A percentile compares a stretch with the other conserved stretches of the same genome.
phyloP scores from a whole-genome alignment of 257 asterid species.

The Nicotiana knightiana region DNA sequence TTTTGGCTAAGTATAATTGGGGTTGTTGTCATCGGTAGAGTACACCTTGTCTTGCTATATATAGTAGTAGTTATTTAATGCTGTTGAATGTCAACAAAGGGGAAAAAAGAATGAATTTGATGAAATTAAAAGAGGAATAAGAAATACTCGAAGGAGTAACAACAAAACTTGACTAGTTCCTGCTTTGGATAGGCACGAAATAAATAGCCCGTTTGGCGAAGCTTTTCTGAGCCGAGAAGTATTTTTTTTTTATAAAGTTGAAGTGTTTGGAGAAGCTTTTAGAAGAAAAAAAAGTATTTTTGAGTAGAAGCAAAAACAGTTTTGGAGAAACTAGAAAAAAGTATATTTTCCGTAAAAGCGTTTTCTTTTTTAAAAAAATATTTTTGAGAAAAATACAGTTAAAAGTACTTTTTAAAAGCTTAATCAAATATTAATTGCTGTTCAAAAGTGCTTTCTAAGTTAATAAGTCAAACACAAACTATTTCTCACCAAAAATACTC shows the following conservation, averaged over 20 bases:
- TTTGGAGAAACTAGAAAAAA: too few relatives aligned
- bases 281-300: background rate
- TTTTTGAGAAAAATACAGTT: too few relatives aligned
- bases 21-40: background rate
- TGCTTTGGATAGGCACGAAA: background rate
- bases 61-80: background rate
- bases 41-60: background rate
- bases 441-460: accelerated
- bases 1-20: background rate
- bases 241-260: too few relatives aligned
- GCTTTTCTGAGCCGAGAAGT: too few relatives aligned
- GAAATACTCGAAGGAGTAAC: background rate
- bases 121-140: background rate
- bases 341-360: too few relatives aligned
- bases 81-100: background rate
- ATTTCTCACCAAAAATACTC: too few relatives aligned
- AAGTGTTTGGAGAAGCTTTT: too few relatives aligned
- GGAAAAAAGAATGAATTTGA: background rate
- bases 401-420: too few relatives aligned
- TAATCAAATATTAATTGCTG: too few relatives aligned
- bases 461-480: too few relatives aligned
- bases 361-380: too few relatives aligned
- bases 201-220: background rate
- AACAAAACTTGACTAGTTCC: background rate
- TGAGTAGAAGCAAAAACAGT: too few relatives aligned